A percentile compares a stretch with the other conserved stretches of the same genome.
These are phyloP conservation scores for Penicillium atrosanguineum DNA, from an alignment of 495 filamentous ascomycete genomes.

Conservation along the genomic window DNA sequence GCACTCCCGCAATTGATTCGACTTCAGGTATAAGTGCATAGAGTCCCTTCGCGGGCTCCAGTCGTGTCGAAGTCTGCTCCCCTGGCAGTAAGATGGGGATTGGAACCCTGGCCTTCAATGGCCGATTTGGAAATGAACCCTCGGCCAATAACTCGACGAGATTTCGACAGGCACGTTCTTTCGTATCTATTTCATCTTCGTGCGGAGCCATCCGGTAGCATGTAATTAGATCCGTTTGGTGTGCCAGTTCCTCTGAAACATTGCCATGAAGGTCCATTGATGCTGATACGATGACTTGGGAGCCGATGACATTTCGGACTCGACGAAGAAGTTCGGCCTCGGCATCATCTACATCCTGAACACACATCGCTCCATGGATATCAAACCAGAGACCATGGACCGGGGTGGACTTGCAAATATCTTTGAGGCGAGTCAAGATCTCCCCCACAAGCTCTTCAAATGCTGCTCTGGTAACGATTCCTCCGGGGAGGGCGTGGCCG, in stretches of 20 bases:
- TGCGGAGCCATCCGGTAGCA: conserved; percentile 58
- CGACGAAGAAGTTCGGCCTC: conserved; percentile 52
- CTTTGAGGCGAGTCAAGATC: conserved; percentile 42
- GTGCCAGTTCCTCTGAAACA: conserved; percentile 49
- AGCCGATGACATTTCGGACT: conserved; percentile 45
- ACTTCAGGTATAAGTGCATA: conserved; percentile 49
- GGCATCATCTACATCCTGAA: conserved; percentile 50
- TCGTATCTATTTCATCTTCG: conserved; percentile 50
- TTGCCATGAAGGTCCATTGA: conserved; percentile 61
- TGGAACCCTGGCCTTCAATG: conserved; percentile 56
- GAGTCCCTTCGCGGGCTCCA: conserved; percentile 53
- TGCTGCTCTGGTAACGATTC: conserved; percentile 44
- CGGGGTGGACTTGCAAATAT: conserved; percentile 26
- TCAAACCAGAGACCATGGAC: conserved; percentile 57
- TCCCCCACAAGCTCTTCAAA: conserved; percentile 49
- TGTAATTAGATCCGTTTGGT: conserved; percentile 53
- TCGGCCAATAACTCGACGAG: conserved; percentile 40
- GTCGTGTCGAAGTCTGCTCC: conserved; percentile 57
- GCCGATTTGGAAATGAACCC: conserved; percentile 14
- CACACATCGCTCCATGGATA: conserved; percentile 59
- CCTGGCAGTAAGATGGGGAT: conserved; percentile 55
- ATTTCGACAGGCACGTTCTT: conserved; percentile 53
- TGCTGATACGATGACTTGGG: conserved; percentile 50
- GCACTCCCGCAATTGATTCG: conserved; percentile 37
- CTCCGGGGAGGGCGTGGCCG: conserved; percentile 55